phyloP scores from a whole-genome alignment of 2,329 filamentous ascomycete species.

The Fusarium nodosum region DNA sequence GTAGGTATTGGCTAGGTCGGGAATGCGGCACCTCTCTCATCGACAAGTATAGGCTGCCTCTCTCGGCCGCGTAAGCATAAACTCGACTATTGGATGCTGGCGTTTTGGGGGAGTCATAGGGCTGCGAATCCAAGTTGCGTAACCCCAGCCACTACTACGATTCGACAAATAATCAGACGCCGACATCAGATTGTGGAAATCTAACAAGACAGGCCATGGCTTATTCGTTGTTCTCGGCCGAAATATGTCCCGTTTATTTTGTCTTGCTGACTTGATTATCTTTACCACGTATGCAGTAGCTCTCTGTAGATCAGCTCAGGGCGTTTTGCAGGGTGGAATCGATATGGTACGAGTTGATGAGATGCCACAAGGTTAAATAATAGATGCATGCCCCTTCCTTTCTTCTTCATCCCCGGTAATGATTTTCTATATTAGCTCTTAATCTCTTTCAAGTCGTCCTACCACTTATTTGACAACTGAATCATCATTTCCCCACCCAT shows the following conservation, averaged over 20 bases:
- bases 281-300: not conserved
- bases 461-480: not conserved
- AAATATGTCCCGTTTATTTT: slow-evolving; percentile 5
- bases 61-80: slow-evolving; percentile 44
- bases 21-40: slow-evolving; percentile 25
- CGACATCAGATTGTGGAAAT: not conserved
- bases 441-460: not conserved
- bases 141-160: slow-evolving; percentile 20
- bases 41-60: slow-evolving; percentile 30
- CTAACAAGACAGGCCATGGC: not conserved
- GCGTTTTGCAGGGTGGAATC: slow-evolving; percentile 5
- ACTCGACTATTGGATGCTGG: slow-evolving; percentile 30
- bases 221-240: not conserved
- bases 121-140: slow-evolving; percentile 45
- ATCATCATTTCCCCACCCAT: not conserved
- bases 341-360: not conserved
- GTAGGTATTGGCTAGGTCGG: not conserved
- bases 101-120: slow-evolving; percentile 43
- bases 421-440: not conserved
- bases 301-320: slow-evolving; percentile 11
- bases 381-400: slow-evolving; percentile 3
- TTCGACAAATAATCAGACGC: not conserved
- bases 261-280: not conserved
- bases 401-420: not conserved
- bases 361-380: slow-evolving; percentile 30